A percentile compares a stretch with the other conserved stretches of the same genome.
Evolutionary conservation across 768 basidiomycete genomes (phyloP).

Genomic region (Omphalotus guepiniiformis): DNA sequence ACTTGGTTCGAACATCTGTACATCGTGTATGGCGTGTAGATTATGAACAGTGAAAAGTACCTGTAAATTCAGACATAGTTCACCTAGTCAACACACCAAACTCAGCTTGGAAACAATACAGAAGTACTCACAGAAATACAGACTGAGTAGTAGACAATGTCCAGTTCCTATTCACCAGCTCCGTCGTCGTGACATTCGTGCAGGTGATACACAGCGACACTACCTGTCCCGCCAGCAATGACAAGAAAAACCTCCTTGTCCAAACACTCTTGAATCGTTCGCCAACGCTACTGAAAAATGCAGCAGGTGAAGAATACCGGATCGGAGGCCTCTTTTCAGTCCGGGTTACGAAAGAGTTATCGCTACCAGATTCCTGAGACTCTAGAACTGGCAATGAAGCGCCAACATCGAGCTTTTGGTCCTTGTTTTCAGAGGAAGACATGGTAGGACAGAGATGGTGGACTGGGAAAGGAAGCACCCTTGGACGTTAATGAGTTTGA

Average conservation of each 20-base stretch:
- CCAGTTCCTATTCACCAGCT: conserved; percentile 68
- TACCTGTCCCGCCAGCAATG: conserved; percentile 73
- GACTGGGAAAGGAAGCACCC: too few species aligned
- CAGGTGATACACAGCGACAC: conserved; percentile 87
- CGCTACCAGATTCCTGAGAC: too few species aligned
- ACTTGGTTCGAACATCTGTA: conserved; percentile 70
- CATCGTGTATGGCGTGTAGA: conserved; percentile 88
- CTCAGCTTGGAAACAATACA: neutral
- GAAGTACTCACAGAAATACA: conserved; percentile 65
- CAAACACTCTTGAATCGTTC: conserved; percentile 70
- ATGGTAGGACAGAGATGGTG: neutral
- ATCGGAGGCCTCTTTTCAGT: conserved; percentile 44
- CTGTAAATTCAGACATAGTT: too few species aligned
- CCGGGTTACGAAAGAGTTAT: neutral
- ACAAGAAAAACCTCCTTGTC: conserved; percentile 69
- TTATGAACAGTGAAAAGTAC: conserved; percentile 69
- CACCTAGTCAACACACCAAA: neutral
- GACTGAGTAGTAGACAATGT: conserved; percentile 76
- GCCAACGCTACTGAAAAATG: conserved; percentile 51
- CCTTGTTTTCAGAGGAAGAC: neutral
- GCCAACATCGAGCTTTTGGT: conserved; percentile 1
- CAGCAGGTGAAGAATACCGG: conserved; percentile 54
- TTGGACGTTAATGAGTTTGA: too few species aligned
- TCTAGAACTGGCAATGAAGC: conserved; percentile 4
- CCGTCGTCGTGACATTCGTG: conserved; percentile 83